Evolutionary conservation across 2,329 filamentous ascomycete genomes (phyloP).

Genomic region (Curvularia eragrostidis): DNA sequence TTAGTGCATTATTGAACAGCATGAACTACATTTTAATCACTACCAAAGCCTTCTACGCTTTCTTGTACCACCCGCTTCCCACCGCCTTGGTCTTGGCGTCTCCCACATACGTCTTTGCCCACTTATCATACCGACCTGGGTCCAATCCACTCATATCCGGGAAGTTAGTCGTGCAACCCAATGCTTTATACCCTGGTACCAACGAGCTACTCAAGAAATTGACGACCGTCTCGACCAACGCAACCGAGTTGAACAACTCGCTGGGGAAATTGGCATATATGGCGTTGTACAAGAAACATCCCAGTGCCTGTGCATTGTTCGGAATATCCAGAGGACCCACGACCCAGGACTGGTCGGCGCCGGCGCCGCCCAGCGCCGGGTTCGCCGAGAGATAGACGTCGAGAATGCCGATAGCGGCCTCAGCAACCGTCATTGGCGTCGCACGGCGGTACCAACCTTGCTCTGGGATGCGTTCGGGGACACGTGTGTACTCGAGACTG

Average conservation of each 20-base stretch:
- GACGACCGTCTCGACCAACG: slow-evolving; percentile 11
- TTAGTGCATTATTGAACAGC: not conserved
- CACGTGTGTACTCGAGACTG: slow-evolving; percentile 24
- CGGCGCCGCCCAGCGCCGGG: slow-evolving; percentile 24
- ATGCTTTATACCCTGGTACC: slow-evolving; percentile 23
- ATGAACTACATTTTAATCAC: not conserved
- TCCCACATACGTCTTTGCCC: slow-evolving; percentile 19
- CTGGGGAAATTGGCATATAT: slow-evolving; percentile 28
- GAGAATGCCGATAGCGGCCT: slow-evolving; percentile 27
- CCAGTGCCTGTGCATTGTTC: slow-evolving; percentile 22
- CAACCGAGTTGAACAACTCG: slow-evolving; percentile 23
- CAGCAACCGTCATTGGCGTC: slow-evolving; percentile 27
- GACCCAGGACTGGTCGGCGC: slow-evolving; percentile 25
- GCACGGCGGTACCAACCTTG: slow-evolving; percentile 31
- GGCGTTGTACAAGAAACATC: slow-evolving; percentile 30
- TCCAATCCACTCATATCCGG: slow-evolving; percentile 18
- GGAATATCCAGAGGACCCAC: slow-evolving; percentile 21
- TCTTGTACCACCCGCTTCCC: slow-evolving; percentile 28
- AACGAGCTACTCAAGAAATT: slow-evolving; percentile 19
- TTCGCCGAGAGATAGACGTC: slow-evolving; percentile 26
- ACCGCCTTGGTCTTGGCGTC: slow-evolving; percentile 23
- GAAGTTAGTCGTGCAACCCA: slow-evolving; percentile 23
- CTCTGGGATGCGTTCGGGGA: slow-evolving; percentile 31
- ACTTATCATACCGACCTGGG: slow-evolving; percentile 10
- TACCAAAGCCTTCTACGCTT: not conserved